These are phyloP conservation scores for Solanum medicagineum DNA, from an alignment of 257 asterid genomes.

Conservation along the genomic window DNA sequence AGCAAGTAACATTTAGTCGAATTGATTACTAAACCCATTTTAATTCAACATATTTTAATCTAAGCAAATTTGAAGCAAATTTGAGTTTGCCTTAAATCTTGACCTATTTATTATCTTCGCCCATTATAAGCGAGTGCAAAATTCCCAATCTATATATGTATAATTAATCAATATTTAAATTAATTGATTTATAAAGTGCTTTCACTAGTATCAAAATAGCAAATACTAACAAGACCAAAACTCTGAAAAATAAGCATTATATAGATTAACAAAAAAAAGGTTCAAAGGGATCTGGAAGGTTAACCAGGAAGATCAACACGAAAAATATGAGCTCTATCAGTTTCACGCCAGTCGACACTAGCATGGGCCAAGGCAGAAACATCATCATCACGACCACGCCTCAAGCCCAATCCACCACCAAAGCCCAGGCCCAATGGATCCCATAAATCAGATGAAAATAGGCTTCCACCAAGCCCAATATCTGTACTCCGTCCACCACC, in stretches of 20 bases:
- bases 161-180: too few species aligned
- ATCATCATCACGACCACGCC: constrained; percentile 1
- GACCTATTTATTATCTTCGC: too few species aligned
- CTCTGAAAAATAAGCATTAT: neutral
- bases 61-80: too few species aligned
- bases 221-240: too few species aligned
- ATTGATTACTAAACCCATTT: too few species aligned
- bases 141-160: too few species aligned
- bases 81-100: too few species aligned
- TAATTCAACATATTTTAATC: too few species aligned
- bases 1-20: too few species aligned
- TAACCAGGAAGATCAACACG: constrained; percentile 31
- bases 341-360: constrained; percentile 28
- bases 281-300: neutral
- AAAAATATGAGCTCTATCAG: constrained; percentile 28
- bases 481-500: neutral
- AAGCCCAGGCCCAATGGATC: constrained; percentile 1
- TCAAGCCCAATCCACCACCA: neutral
- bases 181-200: too few species aligned
- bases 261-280: neutral
- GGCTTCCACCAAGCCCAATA: neutral
- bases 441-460: constrained; percentile 21
- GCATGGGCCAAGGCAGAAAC: constrained; percentile 19
- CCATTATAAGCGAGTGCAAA: too few species aligned
- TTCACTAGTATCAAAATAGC: too few species aligned